Evolutionary conservation across 805 yeast genomes (phyloP).

Genomic region (Candida incommunis): DNA sequence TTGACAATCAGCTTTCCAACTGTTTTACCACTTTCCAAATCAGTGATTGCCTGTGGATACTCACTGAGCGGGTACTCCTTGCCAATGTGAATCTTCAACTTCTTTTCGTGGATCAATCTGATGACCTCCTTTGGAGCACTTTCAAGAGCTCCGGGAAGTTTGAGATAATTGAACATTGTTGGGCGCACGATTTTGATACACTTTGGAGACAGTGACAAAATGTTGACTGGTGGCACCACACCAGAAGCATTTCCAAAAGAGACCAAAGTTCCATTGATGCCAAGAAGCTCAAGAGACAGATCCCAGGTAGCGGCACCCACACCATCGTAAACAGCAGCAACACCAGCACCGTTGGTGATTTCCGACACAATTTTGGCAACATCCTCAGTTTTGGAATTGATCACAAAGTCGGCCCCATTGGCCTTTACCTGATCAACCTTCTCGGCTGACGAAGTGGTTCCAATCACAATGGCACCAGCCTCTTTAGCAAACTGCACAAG

Average conservation of each 20-base stretch:
- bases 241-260: slow-evolving; percentile 85
- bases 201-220: slow-evolving; percentile 38
- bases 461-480: slow-evolving; percentile 72
- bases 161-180: not conserved
- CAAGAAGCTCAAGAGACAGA: slow-evolving; percentile 43
- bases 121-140: slow-evolving; percentile 20
- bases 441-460: slow-evolving; percentile 65
- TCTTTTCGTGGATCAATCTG: slow-evolving; percentile 30
- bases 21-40: slow-evolving; percentile 53
- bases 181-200: not conserved
- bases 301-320: slow-evolving; percentile 57
- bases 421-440: slow-evolving; percentile 52
- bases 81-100: slow-evolving; percentile 36
- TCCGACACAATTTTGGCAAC: slow-evolving; percentile 17
- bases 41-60: slow-evolving; percentile 45
- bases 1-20: slow-evolving; percentile 49
- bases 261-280: slow-evolving; percentile 54
- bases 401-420: slow-evolving; percentile 63
- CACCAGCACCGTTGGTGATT: slow-evolving; percentile 20
- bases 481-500: slow-evolving; percentile 47
- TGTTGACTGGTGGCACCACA: slow-evolving; percentile 51
- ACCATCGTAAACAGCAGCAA: slow-evolving; percentile 21
- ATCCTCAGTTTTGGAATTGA: slow-evolving; percentile 26
- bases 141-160: not conserved
- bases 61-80: slow-evolving; percentile 47